Base-by-base conservation (phyloP, 2,329 filamentous ascomycete genomes). In the Cytospora mali region DNA sequence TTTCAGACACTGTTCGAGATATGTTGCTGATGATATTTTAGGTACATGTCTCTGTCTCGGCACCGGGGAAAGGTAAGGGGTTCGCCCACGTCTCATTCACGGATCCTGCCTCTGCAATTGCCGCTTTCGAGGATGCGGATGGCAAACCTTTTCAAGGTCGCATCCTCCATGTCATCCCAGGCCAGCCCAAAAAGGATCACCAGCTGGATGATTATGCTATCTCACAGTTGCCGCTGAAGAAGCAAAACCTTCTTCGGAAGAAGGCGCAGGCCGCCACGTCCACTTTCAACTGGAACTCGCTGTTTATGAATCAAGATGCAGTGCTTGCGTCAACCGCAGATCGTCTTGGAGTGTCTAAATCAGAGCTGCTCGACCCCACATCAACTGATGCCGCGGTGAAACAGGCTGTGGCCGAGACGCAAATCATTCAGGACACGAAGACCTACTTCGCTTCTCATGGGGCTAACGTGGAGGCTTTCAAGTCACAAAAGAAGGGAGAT, bases 241-340 rank as follows among this genome's bases (percentile, higher is more conserved):
- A 96, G 75, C 95, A 98, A 75, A 92, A 92, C 69, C 85, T 96
- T 71, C 90, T 98, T 68, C 92, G 90, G 73, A 91, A 90, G 71
- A 96, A 91, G 77, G 84, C 88, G 55, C 89, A 94, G 70, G 91
- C 93, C 25, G 84, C 90, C 10, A 89, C 88, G 31, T 87, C 84
- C 55, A 87, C 85, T 1, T 98, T 98, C 78, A 97, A 94, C 74
- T 99, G 95, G 95, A 99, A 99, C 79, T 94, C 93, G n/a, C 81
- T 99, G n/a, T 99, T 95, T 76, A 96, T 99, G 91, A 97, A 90
- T 76, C 90, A 92, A 78, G 93, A 99, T 79, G 92, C 95, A 56
- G 93, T 99, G 58, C 93, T 97, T 77, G 88, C 91, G 55, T 96
- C 93, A 6, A 87, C 97, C 65, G 92, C 95, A 54, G 87, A 89